Base-by-base conservation (phyloP, 2,329 filamentous ascomycete genomes). In the Fusarium sp. region DNA sequence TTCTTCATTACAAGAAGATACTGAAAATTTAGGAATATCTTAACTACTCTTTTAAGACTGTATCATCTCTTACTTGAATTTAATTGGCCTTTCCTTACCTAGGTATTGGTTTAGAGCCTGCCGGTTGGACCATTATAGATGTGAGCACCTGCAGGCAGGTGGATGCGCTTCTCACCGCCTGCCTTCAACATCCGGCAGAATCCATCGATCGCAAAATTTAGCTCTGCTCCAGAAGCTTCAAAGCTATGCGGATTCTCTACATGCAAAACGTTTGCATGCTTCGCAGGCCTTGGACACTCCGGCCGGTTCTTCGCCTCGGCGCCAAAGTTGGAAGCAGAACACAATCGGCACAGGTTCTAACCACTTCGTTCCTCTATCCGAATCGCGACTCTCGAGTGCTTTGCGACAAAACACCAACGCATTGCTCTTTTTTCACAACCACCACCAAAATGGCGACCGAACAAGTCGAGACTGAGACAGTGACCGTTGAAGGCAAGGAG, bases 401-500 rank as follows among this genome's bases (percentile, higher is more conserved):
- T 56, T 43, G 47, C 54, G 54, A 60, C 53, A 54, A 46, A 36
- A 31, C 55, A 48, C 47, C 34, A 50, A 28, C 60, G 43, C 57
- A 62, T 57, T 57, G 59, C 44, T 39, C 58, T 28, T 73, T 75
- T 57, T 72, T 68, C 28, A 71, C 64, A 30, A 71, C 66, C 15
- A 46, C 58, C 44, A 73, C 53, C 52, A 73, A 62, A 34, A 76
- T 76, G 74, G 71, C 66, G 40, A 54, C 51, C 34, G 65, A 72
- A 10, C 60, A 66, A 10, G 55, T 64, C 11, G 62, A 62, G 34
- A 65, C 62, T 12, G 71, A 76, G 31, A 73, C 70, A 10, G 73
- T 79, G 40, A 75, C 77, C 43, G 68, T 73, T 23, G 81, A 86
- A 62, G 87, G 84, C 39, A 82, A 85, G 73, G 81, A 84, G 31